Base-by-base conservation (phyloP, 2,329 filamentous ascomycete species). In the Penicillium fuscoglaucum region DNA sequence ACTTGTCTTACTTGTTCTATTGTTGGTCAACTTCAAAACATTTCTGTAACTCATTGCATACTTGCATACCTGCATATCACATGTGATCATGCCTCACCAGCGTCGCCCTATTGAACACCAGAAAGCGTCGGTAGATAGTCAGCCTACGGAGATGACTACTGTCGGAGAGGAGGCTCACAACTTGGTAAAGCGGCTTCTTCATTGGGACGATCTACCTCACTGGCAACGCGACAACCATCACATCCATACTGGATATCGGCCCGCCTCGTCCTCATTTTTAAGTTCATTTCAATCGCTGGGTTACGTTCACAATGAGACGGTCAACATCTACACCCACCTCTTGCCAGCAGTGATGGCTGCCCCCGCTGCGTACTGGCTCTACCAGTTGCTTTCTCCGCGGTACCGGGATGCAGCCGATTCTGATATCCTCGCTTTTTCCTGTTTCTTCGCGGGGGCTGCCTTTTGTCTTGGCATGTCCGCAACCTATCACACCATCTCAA, bases 401-500 rank as follows among this genome's bases (percentile, higher is more conserved):
- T 93, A 93, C 69, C 80, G 80, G 9, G 79, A 82, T 3, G 89
- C 90, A 7, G 81, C 80, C 9, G 59, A 70, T 9, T 76, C 82
- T 3, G 91, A 96, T 72, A 79, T 90, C n/a, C 62, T 86, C 37
- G 90, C 86, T 31, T 91, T 96, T 72, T 78, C 80, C 1, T 92
- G 87, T 76, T 96, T 95, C 80, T 92, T 96, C 68, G 79, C 79
- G 26, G 91, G 91, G 45, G 90, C 89, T 1, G 82, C 87, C 29
- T 69, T 85, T 35, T 93, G 90, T 68, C 78, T 95, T 52, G 88
- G 89, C 24, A 90, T 93, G 87, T 92, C 89, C 66, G 89, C 91
- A 6, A 90, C 88, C 3, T 99, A 87, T 72, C 95, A 99, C 73
- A 84, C 90, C 2, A 84, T 97, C 48, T 86, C 83, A 24, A 96